phyloP scores from a whole-genome alignment of 208 protist genomes.

The Trypanosoma theileri region DNA sequence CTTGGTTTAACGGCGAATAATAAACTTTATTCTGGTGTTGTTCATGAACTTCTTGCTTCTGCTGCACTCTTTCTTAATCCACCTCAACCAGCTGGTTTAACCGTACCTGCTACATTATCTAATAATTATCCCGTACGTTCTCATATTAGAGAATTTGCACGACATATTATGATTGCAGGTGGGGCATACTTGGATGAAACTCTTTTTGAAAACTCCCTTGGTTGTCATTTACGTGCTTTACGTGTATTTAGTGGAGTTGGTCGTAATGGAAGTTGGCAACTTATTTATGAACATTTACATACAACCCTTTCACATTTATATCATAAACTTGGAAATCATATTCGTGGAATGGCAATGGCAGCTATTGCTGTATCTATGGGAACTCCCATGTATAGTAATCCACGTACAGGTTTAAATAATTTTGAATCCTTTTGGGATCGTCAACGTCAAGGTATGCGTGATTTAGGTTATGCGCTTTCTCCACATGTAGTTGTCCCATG shows the following conservation, averaged over 20 bases:
- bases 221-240: constrained; percentile 69
- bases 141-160: constrained; percentile 53
- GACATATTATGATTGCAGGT: constrained; percentile 48
- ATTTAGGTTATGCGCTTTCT: constrained; percentile 54
- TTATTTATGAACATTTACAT: constrained; percentile 61
- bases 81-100: constrained; percentile 50
- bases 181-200: constrained; percentile 50
- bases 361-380: constrained; percentile 53
- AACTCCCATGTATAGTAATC: constrained; percentile 54
- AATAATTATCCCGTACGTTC: constrained; percentile 45
- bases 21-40: constrained; percentile 43
- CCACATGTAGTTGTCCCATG: constrained; percentile 76
- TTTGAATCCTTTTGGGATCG: constrained; percentile 56
- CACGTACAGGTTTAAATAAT: constrained; percentile 29
- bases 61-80: constrained; percentile 63
- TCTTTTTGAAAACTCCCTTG: constrained; percentile 47
- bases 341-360: constrained; percentile 51
- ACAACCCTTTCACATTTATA: constrained; percentile 54
- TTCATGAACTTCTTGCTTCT: constrained; percentile 65
- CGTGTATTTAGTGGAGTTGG: constrained; percentile 53
- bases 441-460: constrained; percentile 45
- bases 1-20: constrained; percentile 37
- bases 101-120: constrained; percentile 36
- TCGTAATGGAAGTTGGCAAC: constrained; percentile 47
- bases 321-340: constrained; percentile 52